Evolutionary conservation across 805 yeast genomes (phyloP), one percentile per base, ranked within the genome.

Genomic region (Candida sonorensis): DNA sequence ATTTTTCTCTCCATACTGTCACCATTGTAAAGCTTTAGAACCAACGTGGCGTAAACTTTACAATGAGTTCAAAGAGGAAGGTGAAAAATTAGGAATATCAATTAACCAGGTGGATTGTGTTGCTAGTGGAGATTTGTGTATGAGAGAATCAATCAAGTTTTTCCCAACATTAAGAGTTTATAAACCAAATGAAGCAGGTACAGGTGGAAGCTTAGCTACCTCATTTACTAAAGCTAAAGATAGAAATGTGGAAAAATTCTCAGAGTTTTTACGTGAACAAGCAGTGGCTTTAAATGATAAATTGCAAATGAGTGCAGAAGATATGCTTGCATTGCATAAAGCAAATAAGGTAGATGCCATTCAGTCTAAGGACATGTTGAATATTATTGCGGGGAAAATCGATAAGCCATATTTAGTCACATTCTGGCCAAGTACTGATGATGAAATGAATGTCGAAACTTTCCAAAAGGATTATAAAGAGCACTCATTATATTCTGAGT

Each of bases 1-100:
- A 59, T 88, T 86, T 58, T 92, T 60, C 53, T 85, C 95, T 20
- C 98, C 98, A 0, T 79, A 79, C 48, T 92, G 98, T 54, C 54
- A 62, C 7, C 97, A 90, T 57, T 92, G 98, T 60, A 69, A 62
- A 40, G 65, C 61, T 7, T 60, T 92, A 33, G 92, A 84, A 2
- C 97, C 98, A 2, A 67, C 61, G 7, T 92, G 97, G 97, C 70
- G 75, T 37, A 64, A 69, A 35, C 70, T 90, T 0, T 83, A 75
- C 59, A 46, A 62, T 16, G 53, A 56, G 4, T 69, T 73, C 45
- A 55, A 66, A 23, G 52, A 57, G 8, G 75, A 71, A 24, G 77
- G 72, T 23, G 67, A 69, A 27, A 44, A 56, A 7, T 44, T 71
- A 31, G 64, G 65, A 2, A 64, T 80, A 11, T 64, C 64, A 14